Percentiles rank a stretch among this genome's conserved stretches.
Evolutionary conservation across 1,284 basidiomycete genomes (phyloP).

Genomic region (Clitocybe nebularis): DNA sequence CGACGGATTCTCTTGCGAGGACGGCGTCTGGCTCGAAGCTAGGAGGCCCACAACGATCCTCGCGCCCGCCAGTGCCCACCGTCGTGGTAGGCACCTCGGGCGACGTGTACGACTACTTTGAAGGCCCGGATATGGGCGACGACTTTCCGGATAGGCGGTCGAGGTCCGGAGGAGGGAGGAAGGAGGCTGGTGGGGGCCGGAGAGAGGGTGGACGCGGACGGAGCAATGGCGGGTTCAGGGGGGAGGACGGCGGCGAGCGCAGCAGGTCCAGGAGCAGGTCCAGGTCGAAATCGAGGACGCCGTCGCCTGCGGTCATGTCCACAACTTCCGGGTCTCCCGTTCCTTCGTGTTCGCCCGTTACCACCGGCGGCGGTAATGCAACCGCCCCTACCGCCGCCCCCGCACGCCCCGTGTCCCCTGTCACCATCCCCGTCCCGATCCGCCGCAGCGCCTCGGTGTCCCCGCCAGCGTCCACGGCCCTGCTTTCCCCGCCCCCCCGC

Average conservation of each 20-base stretch:
- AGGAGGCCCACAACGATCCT: constrained; percentile 3
- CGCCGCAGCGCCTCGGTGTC: constrained; percentile 18
- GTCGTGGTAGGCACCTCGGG: constrained; percentile 31
- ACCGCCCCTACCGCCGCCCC: constrained; percentile 1
- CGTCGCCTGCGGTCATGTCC: constrained; percentile 31
- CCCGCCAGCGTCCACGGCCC: constrained; percentile 17
- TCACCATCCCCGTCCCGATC: constrained; percentile 12
- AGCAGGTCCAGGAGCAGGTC: constrained; percentile 27
- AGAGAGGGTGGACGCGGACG: constrained; percentile 10
- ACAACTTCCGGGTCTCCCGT: constrained; percentile 8
- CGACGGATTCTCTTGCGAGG: no score
- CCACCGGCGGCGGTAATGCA: constrained; percentile 3
- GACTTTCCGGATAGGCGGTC: constrained; percentile 25
- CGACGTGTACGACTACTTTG: constrained; percentile 63
- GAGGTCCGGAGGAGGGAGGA: not conserved
- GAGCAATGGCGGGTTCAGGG: not conserved
- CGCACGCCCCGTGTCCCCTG: constrained; percentile 7
- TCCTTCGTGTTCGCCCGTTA: constrained; percentile 8
- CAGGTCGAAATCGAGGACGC: constrained; percentile 39
- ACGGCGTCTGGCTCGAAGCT: no score
- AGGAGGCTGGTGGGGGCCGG: constrained; percentile 15
- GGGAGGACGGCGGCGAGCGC: no score
- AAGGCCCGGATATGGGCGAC: constrained; percentile 49
- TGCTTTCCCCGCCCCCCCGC: constrained; percentile 32
- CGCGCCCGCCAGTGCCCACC: constrained; percentile 16